These are phyloP conservation scores for Clavariopsis aquatica DNA, from an alignment of 495 filamentous ascomycete species.

Conservation along the genomic window DNA sequence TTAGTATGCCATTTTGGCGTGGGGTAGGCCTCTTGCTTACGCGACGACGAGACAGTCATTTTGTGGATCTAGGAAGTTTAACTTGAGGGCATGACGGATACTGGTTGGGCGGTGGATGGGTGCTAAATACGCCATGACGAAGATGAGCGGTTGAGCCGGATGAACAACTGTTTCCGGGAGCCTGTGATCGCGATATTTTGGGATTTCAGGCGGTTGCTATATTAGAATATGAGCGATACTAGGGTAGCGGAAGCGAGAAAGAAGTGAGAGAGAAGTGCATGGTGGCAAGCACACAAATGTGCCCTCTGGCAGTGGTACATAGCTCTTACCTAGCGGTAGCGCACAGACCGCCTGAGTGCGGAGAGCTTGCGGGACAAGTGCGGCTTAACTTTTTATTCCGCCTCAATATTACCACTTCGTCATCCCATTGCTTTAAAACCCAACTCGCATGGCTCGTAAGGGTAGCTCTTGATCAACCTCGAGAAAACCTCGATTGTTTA, in stretches of 20 bases:
- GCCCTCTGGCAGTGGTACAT: too few relatives aligned
- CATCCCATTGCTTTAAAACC: not conserved
- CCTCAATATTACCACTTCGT: not conserved
- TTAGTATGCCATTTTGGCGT: not conserved
- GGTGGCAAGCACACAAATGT: too few relatives aligned
- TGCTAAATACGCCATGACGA: conserved; percentile 84
- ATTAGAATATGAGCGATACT: too few relatives aligned
- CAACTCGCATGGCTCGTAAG: conserved; percentile 7
- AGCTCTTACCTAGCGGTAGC: too few relatives aligned
- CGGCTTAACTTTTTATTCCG: conserved; percentile 4
- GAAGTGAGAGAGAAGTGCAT: not conserved
- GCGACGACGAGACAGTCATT: conserved; percentile 83
- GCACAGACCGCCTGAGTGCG: not conserved
- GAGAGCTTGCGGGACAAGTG: conserved; percentile 7
- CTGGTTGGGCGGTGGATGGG: conserved; percentile 91
- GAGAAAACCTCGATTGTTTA: not conserved
- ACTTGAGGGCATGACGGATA: conserved; percentile 80
- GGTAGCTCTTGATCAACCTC: not conserved
- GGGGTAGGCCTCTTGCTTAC: conserved; percentile 54
- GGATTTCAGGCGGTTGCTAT: too few relatives aligned
- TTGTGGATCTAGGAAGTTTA: conserved; percentile 69
- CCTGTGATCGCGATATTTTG: too few relatives aligned
- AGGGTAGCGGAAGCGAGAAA: too few relatives aligned
- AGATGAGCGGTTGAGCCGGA: not conserved
- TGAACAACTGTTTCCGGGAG: too few relatives aligned